Evolutionary conservation across 2,329 filamentous ascomycete species (phyloP).

Genomic region (Scytalidium lignicola): DNA sequence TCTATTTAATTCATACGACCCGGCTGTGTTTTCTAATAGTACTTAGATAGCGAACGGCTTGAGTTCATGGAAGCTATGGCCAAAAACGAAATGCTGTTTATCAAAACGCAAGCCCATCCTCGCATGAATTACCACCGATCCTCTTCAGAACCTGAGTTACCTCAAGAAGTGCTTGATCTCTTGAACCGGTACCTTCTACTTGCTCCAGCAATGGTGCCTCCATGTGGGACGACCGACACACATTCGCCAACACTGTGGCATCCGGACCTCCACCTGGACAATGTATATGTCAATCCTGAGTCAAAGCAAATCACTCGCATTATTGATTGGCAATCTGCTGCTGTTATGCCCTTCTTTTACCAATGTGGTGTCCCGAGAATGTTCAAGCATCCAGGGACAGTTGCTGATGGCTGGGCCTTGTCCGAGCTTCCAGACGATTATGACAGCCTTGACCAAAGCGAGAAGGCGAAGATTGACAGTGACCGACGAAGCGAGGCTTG

Average conservation of each 20-base stretch:
- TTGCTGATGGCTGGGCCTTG: conserved; percentile 2
- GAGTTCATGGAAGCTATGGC: conserved; percentile 10
- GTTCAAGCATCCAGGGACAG: conserved; percentile 7
- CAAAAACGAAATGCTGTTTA: conserved; percentile 11
- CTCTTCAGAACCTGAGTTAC: conserved; percentile 9
- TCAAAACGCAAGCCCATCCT: conserved; percentile 9
- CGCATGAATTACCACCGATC: conserved; percentile 13
- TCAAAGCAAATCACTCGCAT: conserved; percentile 13
- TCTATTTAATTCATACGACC: not conserved
- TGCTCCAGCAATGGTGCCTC: conserved; percentile 13
- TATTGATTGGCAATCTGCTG: conserved; percentile 14
- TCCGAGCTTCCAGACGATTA: conserved; percentile 5
- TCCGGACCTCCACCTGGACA: conserved; percentile 19
- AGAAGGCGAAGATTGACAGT: conserved; percentile 5
- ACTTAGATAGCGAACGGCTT: conserved; percentile 2
- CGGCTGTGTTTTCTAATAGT: conserved; percentile 3
- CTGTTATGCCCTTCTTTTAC: conserved; percentile 9
- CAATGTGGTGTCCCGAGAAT: conserved; percentile 9
- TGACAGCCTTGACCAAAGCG: conserved; percentile 1
- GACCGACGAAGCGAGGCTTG: not conserved
- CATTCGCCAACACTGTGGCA: conserved; percentile 17
- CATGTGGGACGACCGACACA: conserved; percentile 4
- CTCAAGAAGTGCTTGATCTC: conserved; percentile 12
- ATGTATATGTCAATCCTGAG: conserved; percentile 19
- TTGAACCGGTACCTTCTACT: conserved; percentile 13